Base-by-base conservation (phyloP, 805 yeast species). In the Wickerhamomyces chaumierensis region DNA sequence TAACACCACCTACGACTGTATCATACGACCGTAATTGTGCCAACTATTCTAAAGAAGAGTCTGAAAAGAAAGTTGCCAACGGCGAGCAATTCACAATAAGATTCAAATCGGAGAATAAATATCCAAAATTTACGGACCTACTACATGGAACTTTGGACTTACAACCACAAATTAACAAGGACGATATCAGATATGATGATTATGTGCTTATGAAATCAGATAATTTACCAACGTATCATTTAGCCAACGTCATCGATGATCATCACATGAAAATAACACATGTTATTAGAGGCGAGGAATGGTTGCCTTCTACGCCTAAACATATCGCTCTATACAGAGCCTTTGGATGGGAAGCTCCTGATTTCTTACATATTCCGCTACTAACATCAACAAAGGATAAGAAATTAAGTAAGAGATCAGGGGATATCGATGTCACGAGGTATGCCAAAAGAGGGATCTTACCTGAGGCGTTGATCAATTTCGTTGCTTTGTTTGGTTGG, bases 261-360 rank as follows among this genome's bases (percentile, higher is more conserved):
- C 94, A 88, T 56, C 61, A 83, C 35, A 92, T 92, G 98, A 58
- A 75, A 35, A 82, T 92, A 34, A 83, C 96, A 0, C 96, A 92
- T 58, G 98, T 92, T 8, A 77, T 92, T 5, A 68, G 99, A 48
- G 99, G 99, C 27, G 98, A 92, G 53, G 98, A 92, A 57, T 92
- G 99, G 98, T 62, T 92, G 11, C 82, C 95, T 1, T 85, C 97
- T 0, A 92, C 98, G 0, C 95, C 96, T 2, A 90, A 88, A 50
- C 98, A 92, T 52, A 68, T 87, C 35, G 90, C 95, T 0, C 57
- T 92, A 37, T 94, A 92, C 55, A 49, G 69, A 15, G 94, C 96
- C 0, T 80, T 90, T 54, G 85, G 83, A 0, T 90, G 96, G 96
- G 46, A 52, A 0, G 75, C 81, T 1, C 98, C 99, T 0, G 52